Base-by-base conservation (phyloP, 1,284 basidiomycete species). In the Singerocomus rubriflavus region DNA sequence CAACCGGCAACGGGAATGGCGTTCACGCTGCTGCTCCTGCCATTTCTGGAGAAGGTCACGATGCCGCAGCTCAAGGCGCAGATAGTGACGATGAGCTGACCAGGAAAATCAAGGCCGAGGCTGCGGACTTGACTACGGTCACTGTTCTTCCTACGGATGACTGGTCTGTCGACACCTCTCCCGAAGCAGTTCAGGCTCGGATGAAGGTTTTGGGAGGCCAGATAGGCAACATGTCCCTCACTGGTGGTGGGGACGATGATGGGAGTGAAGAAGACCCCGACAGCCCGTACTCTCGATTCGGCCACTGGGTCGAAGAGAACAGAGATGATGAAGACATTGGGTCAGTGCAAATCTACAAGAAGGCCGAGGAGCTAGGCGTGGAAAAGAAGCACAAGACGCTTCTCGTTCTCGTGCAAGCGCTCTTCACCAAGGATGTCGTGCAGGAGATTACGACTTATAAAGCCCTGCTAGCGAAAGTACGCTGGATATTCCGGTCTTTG, bases 371-470 rank as follows among this genome's bases (percentile, higher is more conserved):
- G 54, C 69, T 95, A 34, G 92, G 91, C 31, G 90, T 99, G 58
- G 92, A 91, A 65, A 95, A 93, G 78, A 99, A 98, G 74, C 93
- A 98, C 79, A 96, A 91, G 79, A 80, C 88, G 1, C 76, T 97
- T 30, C 81, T 92, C 55, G 85, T 95, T 48, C 75, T 99, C 44
- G 87, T 87, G 29, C 88, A 96, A 66, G 81, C 84, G n/a, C 76
- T 98, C 42, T 98, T 98, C 73, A 88, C 88, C 27, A 80, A 82
- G 47, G 76, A 92, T 41, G 82, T 93, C 14, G 72, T 87, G 17
- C 65, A 76, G 35, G 91, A 98, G 72, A 80, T 98, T 44, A 71
- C 75, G 6, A 81, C 78, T 53, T 93, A 90, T 62, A 78, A 80
- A 5, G 71, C 87, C n/a, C 70, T 99, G 9, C 81, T 99, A 49